These are phyloP conservation scores for Sugiyamaella novakii DNA, from an alignment of 1,139 yeast species.

Conservation along the genomic window DNA sequence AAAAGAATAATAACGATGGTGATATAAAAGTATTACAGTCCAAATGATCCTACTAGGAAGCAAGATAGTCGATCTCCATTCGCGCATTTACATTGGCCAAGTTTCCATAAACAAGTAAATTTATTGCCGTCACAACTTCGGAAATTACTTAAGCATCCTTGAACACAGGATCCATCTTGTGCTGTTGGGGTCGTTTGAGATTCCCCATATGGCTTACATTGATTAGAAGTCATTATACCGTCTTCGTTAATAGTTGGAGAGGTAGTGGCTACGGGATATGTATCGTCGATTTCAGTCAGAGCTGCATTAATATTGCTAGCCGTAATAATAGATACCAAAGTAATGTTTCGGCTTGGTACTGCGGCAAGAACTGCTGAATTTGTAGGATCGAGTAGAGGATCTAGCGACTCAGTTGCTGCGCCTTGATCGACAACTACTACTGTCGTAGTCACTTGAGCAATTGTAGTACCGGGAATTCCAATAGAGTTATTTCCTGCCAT, in stretches of 20 bases:
- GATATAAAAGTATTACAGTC: conserved; percentile 2
- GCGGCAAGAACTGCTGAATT: conserved; percentile 17
- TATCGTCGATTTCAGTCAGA: conserved; percentile 8
- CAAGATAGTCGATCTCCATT: conserved; percentile 32
- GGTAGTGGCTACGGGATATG: background rate
- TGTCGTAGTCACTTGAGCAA: conserved; percentile 19
- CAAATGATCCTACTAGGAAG: conserved; percentile 17
- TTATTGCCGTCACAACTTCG: conserved; percentile 25
- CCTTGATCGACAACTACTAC: conserved; percentile 11
- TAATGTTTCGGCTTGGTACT: conserved; percentile 15
- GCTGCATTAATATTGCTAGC: conserved; percentile 16
- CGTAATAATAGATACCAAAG: conserved; percentile 18
- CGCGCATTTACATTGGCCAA: conserved; percentile 34
- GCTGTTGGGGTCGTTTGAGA: conserved; percentile 25
- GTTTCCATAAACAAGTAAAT: conserved; percentile 27
- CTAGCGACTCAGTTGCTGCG: conserved; percentile 3
- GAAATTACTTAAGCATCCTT: conserved; percentile 31
- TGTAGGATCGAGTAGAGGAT: no score
- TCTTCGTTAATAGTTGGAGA: background rate
- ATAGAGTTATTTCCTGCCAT: background rate
- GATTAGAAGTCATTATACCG: background rate
- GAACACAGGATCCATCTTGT: conserved; percentile 31
- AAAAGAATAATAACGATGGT: no score
- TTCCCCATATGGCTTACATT: conserved; percentile 26
- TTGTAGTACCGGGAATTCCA: conserved; percentile 7